Evolutionary conservation across 1,139 yeast species (phyloP).

Genomic region (Saccharomyces pastorianus): DNA sequence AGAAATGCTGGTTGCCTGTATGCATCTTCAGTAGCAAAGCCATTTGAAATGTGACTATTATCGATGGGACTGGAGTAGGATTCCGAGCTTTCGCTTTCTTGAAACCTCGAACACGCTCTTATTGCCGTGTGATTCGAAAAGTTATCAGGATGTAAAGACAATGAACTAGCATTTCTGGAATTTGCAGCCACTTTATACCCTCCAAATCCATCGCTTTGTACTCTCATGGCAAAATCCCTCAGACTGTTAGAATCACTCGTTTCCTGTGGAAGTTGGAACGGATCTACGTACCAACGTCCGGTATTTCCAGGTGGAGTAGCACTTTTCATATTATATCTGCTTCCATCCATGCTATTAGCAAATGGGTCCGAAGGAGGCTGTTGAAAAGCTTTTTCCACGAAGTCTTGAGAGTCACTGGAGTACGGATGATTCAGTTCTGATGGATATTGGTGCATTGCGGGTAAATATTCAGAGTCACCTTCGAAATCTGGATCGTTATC

Average conservation of each 20-base stretch:
- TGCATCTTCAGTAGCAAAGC: not conserved
- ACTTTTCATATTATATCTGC: not conserved
- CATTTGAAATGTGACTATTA: not conserved
- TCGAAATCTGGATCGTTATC: conserved; percentile 75
- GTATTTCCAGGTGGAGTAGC: not conserved
- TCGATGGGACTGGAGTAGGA: not conserved
- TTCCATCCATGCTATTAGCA: conserved; percentile 1
- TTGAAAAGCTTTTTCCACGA: conserved; percentile 5
- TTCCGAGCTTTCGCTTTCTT: not conserved
- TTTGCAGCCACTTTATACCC: conserved; percentile 25
- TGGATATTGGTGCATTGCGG: conserved; percentile 1
- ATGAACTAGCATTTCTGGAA: conserved; percentile 18
- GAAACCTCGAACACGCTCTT: not conserved
- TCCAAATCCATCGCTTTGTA: conserved; percentile 23
- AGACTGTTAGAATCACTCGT: conserved; percentile 20
- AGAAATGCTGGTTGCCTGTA: not conserved
- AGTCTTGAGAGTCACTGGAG: conserved; percentile 6
- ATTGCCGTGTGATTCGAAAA: not conserved
- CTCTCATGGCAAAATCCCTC: conserved; percentile 25
- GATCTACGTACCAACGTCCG: conserved; percentile 14
- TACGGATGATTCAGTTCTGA: conserved; percentile 1
- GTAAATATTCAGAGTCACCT: conserved; percentile 42
- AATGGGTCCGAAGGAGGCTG: conserved; percentile 10
- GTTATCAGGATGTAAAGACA: conserved; percentile 5
- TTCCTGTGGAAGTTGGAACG: conserved; percentile 29